Percentiles rank a stretch among this genome's conserved stretches.
Conservation (phyloP, 495 filamentous ascomycete species). For the Xylaria curta region DNA sequence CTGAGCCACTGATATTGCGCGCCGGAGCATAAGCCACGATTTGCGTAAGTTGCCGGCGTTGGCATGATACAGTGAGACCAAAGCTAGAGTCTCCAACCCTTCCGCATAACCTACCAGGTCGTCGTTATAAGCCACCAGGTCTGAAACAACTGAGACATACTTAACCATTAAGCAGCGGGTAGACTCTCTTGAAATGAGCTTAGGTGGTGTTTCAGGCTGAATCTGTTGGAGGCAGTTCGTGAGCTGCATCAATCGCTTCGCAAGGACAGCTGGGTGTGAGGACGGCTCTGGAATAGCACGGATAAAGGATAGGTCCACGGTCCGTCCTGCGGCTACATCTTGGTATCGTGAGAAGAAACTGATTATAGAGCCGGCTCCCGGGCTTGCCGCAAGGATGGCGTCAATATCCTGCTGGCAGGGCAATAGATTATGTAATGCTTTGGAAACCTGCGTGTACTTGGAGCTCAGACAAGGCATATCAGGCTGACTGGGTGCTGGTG, state of each 20-base stretch:
- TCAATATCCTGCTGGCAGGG: conserved; percentile 50
- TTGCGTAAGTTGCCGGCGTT: conserved; percentile 55
- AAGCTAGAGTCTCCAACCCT: conserved; percentile 50
- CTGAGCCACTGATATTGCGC: conserved; percentile 50
- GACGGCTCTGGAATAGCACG: conserved; percentile 39
- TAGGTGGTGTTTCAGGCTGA: conserved; percentile 33
- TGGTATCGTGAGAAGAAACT: conserved; percentile 37
- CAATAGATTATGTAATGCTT: conserved; percentile 43
- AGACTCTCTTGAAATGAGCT: conserved; percentile 42
- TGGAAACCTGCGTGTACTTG: conserved; percentile 40
- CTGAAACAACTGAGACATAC: conserved; percentile 46
- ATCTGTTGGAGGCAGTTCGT: conserved; percentile 57
- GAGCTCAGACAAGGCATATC: conserved; percentile 18
- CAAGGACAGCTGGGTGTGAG: conserved; percentile 53
- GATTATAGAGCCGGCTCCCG: conserved; percentile 41
- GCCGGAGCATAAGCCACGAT: conserved; percentile 51
- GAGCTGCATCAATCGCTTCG: conserved; percentile 54
- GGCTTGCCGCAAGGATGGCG: conserved; percentile 37
- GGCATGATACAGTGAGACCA: conserved; percentile 47
- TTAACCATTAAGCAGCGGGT: conserved; percentile 39
- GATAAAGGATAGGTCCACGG: conserved; percentile 36
- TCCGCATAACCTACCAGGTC: conserved; percentile 54
- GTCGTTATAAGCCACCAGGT: conserved; percentile 57
- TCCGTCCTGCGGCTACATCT: conserved; percentile 36
- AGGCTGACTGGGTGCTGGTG: conserved; percentile 36